A percentile compares a stretch with the other conserved stretches of the same genome.
Conservation (phyloP, 2,329 filamentous ascomycete genomes). For the Emergomyces orientalis region DNA sequence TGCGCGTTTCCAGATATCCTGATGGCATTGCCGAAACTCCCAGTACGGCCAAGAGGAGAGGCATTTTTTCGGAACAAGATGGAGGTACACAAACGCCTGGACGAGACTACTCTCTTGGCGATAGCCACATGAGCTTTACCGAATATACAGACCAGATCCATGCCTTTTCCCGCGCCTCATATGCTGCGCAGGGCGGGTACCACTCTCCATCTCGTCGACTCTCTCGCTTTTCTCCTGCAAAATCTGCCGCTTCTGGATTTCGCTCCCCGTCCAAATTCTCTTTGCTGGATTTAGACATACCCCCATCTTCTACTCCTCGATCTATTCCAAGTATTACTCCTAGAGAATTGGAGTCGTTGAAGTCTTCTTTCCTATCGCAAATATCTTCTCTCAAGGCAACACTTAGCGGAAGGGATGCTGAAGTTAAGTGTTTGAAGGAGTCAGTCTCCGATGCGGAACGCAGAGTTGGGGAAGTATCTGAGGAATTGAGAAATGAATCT, state of each 20-base stretch:
- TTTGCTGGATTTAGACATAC: slow-evolving; percentile 82
- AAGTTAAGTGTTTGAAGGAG: slow-evolving; percentile 76
- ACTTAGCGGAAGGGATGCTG: slow-evolving; percentile 84
- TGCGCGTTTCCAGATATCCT: slow-evolving; percentile 14
- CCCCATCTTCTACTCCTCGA: slow-evolving; percentile 84
- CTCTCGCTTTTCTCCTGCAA: slow-evolving; percentile 33
- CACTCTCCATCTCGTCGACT: slow-evolving; percentile 32
- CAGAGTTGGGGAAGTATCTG: slow-evolving; percentile 75
- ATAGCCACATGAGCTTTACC: slow-evolving; percentile 66
- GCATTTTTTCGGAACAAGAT: slow-evolving; percentile 20
- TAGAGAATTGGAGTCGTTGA: slow-evolving; percentile 83
- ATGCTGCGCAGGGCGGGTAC: slow-evolving; percentile 34
- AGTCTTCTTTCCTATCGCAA: slow-evolving; percentile 81
- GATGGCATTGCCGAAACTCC: slow-evolving; percentile 35
- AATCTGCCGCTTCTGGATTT: slow-evolving; percentile 29
- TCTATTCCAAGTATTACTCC: slow-evolving; percentile 86
- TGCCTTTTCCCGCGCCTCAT: slow-evolving; percentile 40
- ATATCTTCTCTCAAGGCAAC: slow-evolving; percentile 91
- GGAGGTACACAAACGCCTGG: slow-evolving; percentile 42
- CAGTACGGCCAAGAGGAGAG: slow-evolving; percentile 36
- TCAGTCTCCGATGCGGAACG: slow-evolving; percentile 86
- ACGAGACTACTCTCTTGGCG: slow-evolving; percentile 36
- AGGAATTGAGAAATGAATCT: slow-evolving; percentile 71
- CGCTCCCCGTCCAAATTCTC: slow-evolving; percentile 49
- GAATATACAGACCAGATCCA: slow-evolving; percentile 80